A percentile compares a stretch with the other conserved stretches of the same genome.
Evolutionary conservation across 495 filamentous ascomycete species (phyloP).

Genomic region (Geoglossum glabrum): DNA sequence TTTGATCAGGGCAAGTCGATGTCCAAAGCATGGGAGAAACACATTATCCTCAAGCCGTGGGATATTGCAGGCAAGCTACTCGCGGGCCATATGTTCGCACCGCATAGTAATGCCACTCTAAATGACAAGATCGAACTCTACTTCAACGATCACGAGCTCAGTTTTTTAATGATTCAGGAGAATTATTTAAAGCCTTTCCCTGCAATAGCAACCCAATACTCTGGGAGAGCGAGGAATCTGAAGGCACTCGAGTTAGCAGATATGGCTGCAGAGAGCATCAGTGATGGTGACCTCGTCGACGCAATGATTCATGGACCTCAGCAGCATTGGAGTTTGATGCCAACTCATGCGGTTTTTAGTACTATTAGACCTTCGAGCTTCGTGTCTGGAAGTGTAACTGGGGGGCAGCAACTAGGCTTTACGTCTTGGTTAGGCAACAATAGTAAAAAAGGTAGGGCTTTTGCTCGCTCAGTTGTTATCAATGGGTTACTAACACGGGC

Average conservation of each 20-base stretch:
- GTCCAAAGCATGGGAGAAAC: slow-evolving; percentile 97
- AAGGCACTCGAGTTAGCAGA: slow-evolving; percentile 70
- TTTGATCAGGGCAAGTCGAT: slow-evolving; percentile 73
- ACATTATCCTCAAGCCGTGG: slow-evolving; percentile 91
- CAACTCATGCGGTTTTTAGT: slow-evolving; percentile 88
- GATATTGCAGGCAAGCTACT: slow-evolving; percentile 90
- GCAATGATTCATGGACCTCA: slow-evolving; percentile 96
- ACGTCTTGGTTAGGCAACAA: slow-evolving; percentile 89
- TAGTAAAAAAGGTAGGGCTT: slow-evolving; percentile 49
- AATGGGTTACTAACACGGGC: neutral
- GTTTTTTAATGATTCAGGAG: slow-evolving; percentile 91
- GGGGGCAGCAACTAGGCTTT: slow-evolving; percentile 39
- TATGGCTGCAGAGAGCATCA: slow-evolving; percentile 82
- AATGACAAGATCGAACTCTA: slow-evolving; percentile 98
- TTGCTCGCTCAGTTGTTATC: neutral
- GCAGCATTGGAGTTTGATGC: slow-evolving; percentile 97
- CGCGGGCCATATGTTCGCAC: slow-evolving; percentile 65
- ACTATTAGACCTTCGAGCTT: slow-evolving; percentile 86
- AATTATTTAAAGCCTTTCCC: slow-evolving; percentile 82
- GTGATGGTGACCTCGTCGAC: slow-evolving; percentile 91
- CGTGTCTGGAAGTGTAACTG: slow-evolving; percentile 51
- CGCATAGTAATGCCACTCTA: slow-evolving; percentile 58
- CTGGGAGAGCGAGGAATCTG: slow-evolving; percentile 45
- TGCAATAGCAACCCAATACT: slow-evolving; percentile 32
- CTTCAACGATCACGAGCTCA: slow-evolving; percentile 98